Evolutionary conservation across 2,329 filamentous ascomycete genomes (phyloP).

Genomic region (Geosmithia morbida): DNA sequence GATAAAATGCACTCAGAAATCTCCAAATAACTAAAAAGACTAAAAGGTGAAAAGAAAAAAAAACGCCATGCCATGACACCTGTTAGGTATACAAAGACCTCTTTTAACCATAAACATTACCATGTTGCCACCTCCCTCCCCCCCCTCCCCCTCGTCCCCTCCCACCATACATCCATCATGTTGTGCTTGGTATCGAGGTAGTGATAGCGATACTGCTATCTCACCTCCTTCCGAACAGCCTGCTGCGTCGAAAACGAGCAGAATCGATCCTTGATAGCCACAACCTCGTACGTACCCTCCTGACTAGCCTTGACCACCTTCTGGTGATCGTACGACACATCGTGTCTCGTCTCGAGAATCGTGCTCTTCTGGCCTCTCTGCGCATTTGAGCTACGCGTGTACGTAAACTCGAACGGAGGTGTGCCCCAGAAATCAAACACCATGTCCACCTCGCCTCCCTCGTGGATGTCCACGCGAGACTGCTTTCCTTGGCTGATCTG

Average conservation of each 20-base stretch:
- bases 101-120: not conserved
- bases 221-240: conserved; percentile 32
- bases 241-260: conserved; percentile 75
- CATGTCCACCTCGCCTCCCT: conserved; percentile 88
- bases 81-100: not conserved
- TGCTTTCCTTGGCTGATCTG: conserved; percentile 75
- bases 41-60: not conserved
- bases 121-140: not conserved
- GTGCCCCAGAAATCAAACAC: conserved; percentile 91
- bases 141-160: not conserved
- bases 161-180: not conserved
- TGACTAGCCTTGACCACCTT: conserved; percentile 77
- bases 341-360: conserved; percentile 82
- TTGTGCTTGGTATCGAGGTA: not conserved
- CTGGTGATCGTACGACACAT: conserved; percentile 66
- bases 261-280: conserved; percentile 85
- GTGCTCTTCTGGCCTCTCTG: conserved; percentile 63
- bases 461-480: conserved; percentile 81
- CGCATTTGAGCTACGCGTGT: conserved; percentile 78
- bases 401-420: conserved; percentile 95
- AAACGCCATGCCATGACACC: not conserved
- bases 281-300: conserved; percentile 95
- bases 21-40: not conserved
- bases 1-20: too few relatives aligned
- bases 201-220: conserved; percentile 5